Evolutionary conservation across 495 filamentous ascomycete genomes (phyloP).

Genomic region (Daldinia bambusicola): DNA sequence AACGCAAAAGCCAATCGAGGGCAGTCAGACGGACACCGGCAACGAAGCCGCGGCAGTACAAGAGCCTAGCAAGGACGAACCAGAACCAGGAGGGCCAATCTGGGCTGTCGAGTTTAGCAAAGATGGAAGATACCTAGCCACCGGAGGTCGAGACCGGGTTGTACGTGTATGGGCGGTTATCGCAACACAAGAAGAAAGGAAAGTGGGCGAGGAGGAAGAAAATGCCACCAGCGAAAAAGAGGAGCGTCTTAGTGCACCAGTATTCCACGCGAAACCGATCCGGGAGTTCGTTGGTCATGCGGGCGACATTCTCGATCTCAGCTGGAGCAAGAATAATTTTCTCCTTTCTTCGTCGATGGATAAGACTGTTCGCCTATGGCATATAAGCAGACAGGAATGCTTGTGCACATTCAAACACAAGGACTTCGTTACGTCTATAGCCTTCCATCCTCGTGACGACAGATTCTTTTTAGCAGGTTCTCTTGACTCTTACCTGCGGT

Average conservation of each 20-base stretch:
- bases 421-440: slow-evolving; percentile 94
- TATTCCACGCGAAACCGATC: slow-evolving; percentile 82
- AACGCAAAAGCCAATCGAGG: slow-evolving; percentile 46
- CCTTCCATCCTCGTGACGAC: slow-evolving; percentile 95
- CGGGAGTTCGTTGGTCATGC: slow-evolving; percentile 87
- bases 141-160: slow-evolving; percentile 85
- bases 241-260: slow-evolving; percentile 84
- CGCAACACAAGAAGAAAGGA: slow-evolving; percentile 80
- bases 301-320: slow-evolving; percentile 87
- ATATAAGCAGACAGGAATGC: slow-evolving; percentile 84
- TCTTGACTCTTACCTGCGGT: slow-evolving; percentile 86
- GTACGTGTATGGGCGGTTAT: slow-evolving; percentile 94
- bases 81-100: slow-evolving; percentile 67
- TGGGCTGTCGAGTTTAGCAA: slow-evolving; percentile 95
- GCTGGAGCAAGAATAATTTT: slow-evolving; percentile 99
- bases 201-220: slow-evolving; percentile 75
- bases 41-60: slow-evolving; percentile 53
- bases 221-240: slow-evolving; percentile 61
- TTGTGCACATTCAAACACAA: slow-evolving; percentile 96
- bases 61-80: slow-evolving; percentile 42
- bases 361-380: slow-evolving; percentile 96
- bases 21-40: slow-evolving; percentile 39
- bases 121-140: slow-evolving; percentile 90
- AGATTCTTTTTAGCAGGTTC: slow-evolving; percentile 96
- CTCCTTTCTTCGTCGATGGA: slow-evolving; percentile 97